Evolutionary conservation across 2,329 filamentous ascomycete species (phyloP).

Genomic region (Cadophora luteo-olivacea): DNA sequence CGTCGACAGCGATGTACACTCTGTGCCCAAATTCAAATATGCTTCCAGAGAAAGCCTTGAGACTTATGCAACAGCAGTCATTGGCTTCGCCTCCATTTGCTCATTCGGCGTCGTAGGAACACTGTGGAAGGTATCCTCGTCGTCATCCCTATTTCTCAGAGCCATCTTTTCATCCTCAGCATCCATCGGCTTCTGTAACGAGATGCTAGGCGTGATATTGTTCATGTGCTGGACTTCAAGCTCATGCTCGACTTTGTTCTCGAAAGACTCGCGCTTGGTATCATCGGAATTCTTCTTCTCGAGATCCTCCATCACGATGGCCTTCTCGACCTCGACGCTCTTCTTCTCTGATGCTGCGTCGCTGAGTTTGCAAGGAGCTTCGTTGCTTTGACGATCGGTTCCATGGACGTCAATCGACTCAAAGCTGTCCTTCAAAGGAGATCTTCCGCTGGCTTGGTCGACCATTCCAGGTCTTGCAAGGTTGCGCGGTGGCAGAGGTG

Average conservation of each 20-base stretch:
- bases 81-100: conserved; percentile 8
- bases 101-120: conserved; percentile 32
- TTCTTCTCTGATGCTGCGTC: conserved; percentile 12
- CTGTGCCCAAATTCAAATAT: not conserved
- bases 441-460: conserved; percentile 38
- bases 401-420: conserved; percentile 44
- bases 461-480: conserved; percentile 55
- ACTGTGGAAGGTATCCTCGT: conserved; percentile 34
- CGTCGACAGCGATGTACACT: not conserved
- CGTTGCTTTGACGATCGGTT: conserved; percentile 26
- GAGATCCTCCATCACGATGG: conserved; percentile 17
- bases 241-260: conserved; percentile 23
- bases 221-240: conserved; percentile 17
- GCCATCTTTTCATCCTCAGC: conserved; percentile 7
- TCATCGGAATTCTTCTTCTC: conserved; percentile 13
- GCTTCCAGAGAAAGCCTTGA: not conserved
- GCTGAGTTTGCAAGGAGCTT: conserved; percentile 10
- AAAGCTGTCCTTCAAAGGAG: conserved; percentile 41
- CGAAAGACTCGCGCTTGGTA: conserved; percentile 14
- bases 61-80: conserved; percentile 16
- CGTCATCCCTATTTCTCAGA: conserved; percentile 13
- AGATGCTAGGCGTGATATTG: not conserved
- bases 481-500: conserved; percentile 74
- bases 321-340: conserved; percentile 15
- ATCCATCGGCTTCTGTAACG: not conserved